phyloP scores from a whole-genome alignment of 139 green algal species.

The Yamagishiella unicocca region DNA sequence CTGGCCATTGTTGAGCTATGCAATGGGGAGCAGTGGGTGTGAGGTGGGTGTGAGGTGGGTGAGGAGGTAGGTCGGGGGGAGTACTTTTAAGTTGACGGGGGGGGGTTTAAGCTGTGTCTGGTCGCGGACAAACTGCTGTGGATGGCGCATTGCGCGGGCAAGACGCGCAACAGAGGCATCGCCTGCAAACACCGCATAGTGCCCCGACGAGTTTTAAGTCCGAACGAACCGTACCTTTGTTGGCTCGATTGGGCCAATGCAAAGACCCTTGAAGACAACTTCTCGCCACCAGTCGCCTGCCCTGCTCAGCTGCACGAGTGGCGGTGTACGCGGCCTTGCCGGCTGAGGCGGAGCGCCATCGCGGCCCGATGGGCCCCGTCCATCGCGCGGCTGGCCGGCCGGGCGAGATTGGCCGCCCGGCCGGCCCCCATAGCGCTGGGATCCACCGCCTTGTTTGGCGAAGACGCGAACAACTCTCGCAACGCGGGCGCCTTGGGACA shows the following conservation, averaged over 20 bases:
- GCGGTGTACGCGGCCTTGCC: background rate
- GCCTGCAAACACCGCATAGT: no score
- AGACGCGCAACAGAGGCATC: no score
- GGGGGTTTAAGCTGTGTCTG: background rate
- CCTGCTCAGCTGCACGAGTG: background rate
- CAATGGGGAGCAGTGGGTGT: background rate
- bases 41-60: no score
- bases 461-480: no score
- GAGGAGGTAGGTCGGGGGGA: background rate
- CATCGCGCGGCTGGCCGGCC: no score
- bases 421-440: no score
- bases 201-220: no score
- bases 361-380: background rate
- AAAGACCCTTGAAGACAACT: background rate
- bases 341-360: background rate
- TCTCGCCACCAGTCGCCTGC: background rate
- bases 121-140: background rate
- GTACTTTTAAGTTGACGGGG: background rate
- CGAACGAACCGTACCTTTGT: background rate
- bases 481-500: no score
- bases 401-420: no score
- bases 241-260: background rate
- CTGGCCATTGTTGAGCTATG: constrained; percentile 4
- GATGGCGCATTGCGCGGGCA: no score
- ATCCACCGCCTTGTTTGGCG: no score